These are phyloP conservation scores for Cutaneotrichosporon sp. DNA, from an alignment of 1,284 basidiomycete genomes.

Conservation along the genomic window DNA sequence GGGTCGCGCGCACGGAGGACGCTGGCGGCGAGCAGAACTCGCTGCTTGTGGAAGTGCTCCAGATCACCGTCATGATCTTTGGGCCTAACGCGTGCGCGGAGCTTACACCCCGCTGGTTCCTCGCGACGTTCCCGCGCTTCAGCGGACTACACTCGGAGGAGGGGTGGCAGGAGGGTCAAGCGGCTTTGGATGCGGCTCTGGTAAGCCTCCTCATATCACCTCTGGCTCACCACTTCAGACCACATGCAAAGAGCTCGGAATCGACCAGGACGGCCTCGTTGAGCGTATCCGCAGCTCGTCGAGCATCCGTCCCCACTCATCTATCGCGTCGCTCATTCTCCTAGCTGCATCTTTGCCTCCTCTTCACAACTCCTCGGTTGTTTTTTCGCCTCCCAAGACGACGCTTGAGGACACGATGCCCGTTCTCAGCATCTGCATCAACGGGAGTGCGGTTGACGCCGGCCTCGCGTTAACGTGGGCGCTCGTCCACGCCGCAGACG, in stretches of 20 bases:
- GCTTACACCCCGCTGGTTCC: conserved; percentile 30
- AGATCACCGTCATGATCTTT: conserved; percentile 24
- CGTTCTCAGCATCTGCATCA: conserved; percentile 18
- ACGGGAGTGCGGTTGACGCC: conserved; percentile 25
- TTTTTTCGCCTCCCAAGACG: conserved; percentile 1
- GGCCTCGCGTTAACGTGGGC: conserved; percentile 22
- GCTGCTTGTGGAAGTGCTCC: conserved; percentile 28
- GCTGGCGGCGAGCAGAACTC: conserved; percentile 35
- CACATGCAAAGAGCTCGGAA: conserved; percentile 5
- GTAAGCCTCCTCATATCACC: conserved; percentile 7
- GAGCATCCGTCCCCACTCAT: conserved; percentile 20
- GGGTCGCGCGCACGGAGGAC: conserved; percentile 28
- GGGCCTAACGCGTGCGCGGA: conserved; percentile 22
- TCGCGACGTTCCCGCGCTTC: conserved; percentile 27
- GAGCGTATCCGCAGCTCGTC: conserved; percentile 18
- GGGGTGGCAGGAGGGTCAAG: conserved; percentile 14
- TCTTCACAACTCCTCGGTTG: not conserved
- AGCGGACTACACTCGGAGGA: conserved; percentile 13
- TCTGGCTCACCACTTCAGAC: conserved; percentile 7
- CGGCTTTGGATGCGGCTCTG: conserved; percentile 13
- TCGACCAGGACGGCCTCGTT: conserved; percentile 19
- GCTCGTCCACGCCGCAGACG: conserved; percentile 10
- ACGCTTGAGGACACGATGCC: conserved; percentile 30
- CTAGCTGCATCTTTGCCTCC: conserved; percentile 19
- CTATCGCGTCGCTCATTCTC: conserved; percentile 28